Conservation (phyloP, 192 early-diverging fungal species). For the Entophlyctis helioformis region DNA sequence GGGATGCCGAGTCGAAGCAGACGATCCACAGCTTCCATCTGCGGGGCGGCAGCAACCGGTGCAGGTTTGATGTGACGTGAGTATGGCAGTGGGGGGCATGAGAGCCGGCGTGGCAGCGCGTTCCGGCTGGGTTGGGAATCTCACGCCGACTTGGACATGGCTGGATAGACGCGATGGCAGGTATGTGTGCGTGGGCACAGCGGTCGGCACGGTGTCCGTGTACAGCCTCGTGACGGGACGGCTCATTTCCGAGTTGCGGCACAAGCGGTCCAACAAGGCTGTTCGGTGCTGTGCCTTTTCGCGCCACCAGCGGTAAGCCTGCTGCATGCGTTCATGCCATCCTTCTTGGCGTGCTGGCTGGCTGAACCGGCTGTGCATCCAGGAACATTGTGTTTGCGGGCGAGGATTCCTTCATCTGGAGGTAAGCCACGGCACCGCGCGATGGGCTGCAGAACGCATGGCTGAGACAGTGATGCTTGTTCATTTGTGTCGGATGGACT, state of each 20-base stretch:
- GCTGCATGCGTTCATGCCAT: not conserved
- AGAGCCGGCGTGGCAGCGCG: not conserved
- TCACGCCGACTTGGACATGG: not conserved
- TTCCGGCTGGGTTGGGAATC: not conserved
- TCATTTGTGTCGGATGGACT: no score
- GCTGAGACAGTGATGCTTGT: no score
- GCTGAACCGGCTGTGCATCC: not conserved
- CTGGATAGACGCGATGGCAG: conserved; percentile 46
- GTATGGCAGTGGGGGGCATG: no score
- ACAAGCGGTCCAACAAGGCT: conserved; percentile 66
- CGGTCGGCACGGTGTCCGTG: conserved; percentile 57
- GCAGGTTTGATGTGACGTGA: conserved; percentile 49
- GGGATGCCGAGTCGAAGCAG: conserved; percentile 44
- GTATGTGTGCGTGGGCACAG: conserved; percentile 65
- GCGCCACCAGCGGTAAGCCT: conserved; percentile 54
- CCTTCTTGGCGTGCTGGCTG: no score
- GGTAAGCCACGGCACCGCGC: no score
- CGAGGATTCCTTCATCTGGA: conserved; percentile 71
- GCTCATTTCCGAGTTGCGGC: conserved; percentile 47
- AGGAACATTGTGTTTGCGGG: conserved; percentile 61
- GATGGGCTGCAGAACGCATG: no score
- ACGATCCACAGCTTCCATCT: conserved; percentile 29
- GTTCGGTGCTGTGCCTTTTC: conserved; percentile 72
- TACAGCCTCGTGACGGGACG: conserved; percentile 58
- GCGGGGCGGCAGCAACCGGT: conserved; percentile 26